These are phyloP conservation scores for Arctium minus DNA, from an alignment of 129 eudicot genomes.

Conservation along the genomic window DNA sequence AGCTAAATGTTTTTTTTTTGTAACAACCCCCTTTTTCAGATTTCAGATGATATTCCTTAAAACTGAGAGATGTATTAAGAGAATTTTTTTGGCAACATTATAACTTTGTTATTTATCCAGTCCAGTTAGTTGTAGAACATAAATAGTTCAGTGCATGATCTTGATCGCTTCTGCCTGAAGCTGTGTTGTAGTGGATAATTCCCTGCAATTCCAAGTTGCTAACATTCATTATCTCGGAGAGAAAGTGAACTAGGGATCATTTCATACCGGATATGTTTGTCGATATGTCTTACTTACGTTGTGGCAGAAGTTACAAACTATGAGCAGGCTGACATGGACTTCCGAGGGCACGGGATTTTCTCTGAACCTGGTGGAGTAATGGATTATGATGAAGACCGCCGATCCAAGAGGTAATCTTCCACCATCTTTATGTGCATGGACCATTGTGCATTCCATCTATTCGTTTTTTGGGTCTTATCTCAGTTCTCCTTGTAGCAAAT, in stretches of 20 bases:
- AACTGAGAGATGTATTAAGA: neutral
- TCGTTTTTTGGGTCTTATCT: no score
- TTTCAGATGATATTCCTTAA: neutral
- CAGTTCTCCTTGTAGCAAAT: no score
- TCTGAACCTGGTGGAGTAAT: constrained; percentile 88
- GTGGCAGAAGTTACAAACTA: constrained; percentile 94
- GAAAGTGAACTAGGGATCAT: neutral
- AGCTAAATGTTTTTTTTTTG: neutral
- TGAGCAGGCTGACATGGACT: constrained; percentile 91
- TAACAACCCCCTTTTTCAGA: neutral
- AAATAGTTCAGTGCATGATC: neutral
- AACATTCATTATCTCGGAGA: neutral
- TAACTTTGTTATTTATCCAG: neutral
- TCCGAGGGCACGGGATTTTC: constrained; percentile 76
- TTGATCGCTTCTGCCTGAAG: no score
- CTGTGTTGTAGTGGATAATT: neutral
- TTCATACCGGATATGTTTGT: constrained; percentile 48
- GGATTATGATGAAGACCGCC: constrained; percentile 74
- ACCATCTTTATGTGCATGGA: neutral
- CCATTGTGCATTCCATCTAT: no score
- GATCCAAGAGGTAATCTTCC: constrained; percentile 74
- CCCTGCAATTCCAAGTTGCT: neutral
- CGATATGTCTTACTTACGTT: constrained; percentile 90
- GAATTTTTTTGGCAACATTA: neutral
- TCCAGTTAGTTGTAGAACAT: neutral